Percentiles rank a stretch among this genome's conserved stretches.
phyloP scores from a whole-genome alignment of 805 yeast species.

The Hanseniaspora valbyensis region DNA sequence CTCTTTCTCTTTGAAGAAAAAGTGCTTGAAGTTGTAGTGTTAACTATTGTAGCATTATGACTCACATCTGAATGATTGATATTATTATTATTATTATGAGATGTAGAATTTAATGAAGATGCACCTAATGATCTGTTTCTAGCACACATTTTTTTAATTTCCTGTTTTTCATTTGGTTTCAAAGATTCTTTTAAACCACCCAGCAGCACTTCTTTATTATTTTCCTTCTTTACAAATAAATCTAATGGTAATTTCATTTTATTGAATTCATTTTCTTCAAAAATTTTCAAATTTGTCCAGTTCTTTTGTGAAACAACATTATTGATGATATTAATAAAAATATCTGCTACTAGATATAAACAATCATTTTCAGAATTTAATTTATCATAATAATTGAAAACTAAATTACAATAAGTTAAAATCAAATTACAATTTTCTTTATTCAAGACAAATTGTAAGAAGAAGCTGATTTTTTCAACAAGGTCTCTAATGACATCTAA shows the following conservation, averaged over 20 bases:
- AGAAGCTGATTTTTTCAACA: not conserved
- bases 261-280: not conserved
- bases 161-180: not conserved
- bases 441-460: slow-evolving; percentile 5
- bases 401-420: slow-evolving; percentile 1
- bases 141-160: not conserved
- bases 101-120: not conserved
- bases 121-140: not conserved
- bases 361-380: slow-evolving; percentile 7
- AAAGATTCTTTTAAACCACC: not conserved
- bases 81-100: too few relatives aligned
- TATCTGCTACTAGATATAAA: slow-evolving; percentile 1
- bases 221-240: slow-evolving; percentile 5
- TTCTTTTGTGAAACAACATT: not conserved
- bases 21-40: not conserved
- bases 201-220: not conserved
- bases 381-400: slow-evolving; percentile 9
- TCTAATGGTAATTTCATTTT: slow-evolving; percentile 10
- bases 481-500: not conserved
- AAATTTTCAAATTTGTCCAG: slow-evolving; percentile 7
- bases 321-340: slow-evolving; percentile 3
- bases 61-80: not conserved
- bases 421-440: slow-evolving; percentile 10
- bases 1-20: not conserved
- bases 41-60: not conserved